phyloP scores from a whole-genome alignment of 495 filamentous ascomycete genomes.

The Xylaria sp. region DNA sequence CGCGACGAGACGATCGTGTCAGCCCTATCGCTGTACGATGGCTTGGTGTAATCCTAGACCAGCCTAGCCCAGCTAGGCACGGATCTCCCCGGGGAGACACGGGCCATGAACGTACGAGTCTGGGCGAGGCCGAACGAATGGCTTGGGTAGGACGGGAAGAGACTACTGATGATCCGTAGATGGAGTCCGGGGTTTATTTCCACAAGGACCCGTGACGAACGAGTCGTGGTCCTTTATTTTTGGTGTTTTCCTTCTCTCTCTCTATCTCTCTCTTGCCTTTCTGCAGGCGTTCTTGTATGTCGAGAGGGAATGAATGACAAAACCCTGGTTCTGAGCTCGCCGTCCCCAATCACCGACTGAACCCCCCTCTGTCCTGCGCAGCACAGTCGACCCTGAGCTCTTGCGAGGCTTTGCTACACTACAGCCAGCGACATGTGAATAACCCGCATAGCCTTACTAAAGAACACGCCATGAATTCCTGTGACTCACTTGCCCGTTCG shows the following conservation, averaged over 20 bases:
- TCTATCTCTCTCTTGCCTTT: conserved; percentile 10
- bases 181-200: conserved; percentile 1
- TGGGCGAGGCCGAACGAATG: conserved; percentile 6
- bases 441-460: not conserved
- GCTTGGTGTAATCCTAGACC: conserved; percentile 68
- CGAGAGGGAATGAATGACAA: conserved; percentile 23
- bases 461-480: not conserved
- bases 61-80: conserved; percentile 10
- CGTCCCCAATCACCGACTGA: not conserved
- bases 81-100: conserved; percentile 3
- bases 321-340: conserved; percentile 1
- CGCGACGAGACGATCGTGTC: conserved; percentile 99
- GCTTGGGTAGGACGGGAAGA: conserved; percentile 12
- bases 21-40: conserved; percentile 94
- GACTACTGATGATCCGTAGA: conserved; percentile 17
- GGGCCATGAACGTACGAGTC: not conserved
- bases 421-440: not conserved
- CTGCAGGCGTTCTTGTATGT: conserved; percentile 28
- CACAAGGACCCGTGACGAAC: conserved; percentile 1
- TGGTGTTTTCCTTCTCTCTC: conserved; percentile 14
- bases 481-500: conserved; percentile 9
- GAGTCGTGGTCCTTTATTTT: conserved; percentile 18
- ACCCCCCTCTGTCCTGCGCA: not conserved
- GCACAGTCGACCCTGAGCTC: not conserved
- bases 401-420: not conserved